These are phyloP conservation scores for Trypanosoma mega DNA, from an alignment of 208 protist species.

Conservation along the genomic window DNA sequence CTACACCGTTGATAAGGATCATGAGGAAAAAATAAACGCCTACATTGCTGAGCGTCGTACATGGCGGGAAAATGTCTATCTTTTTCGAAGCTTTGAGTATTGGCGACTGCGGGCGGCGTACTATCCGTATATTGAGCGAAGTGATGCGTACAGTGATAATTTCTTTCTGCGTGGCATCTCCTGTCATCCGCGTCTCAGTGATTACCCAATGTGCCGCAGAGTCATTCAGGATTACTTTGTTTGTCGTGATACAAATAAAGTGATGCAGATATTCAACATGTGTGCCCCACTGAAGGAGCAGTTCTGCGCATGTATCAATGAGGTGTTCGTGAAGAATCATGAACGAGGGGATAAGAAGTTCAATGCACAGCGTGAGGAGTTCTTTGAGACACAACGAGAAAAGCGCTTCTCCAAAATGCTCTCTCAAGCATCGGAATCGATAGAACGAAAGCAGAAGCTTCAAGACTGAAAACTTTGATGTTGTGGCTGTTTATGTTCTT, in stretches of 20 bases:
- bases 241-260: constrained; percentile 66
- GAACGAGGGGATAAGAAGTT: constrained; percentile 78
- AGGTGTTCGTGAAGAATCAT: constrained; percentile 82
- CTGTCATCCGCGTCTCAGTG: constrained; percentile 74
- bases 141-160: constrained; percentile 64
- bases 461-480: constrained; percentile 45
- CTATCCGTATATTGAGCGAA: constrained; percentile 72
- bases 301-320: constrained; percentile 86
- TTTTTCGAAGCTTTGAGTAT: constrained; percentile 73
- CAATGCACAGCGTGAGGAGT: constrained; percentile 58
- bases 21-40: constrained; percentile 59
- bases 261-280: constrained; percentile 74
- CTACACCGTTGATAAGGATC: constrained; percentile 50
- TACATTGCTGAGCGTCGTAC: constrained; percentile 62
- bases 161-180: constrained; percentile 82
- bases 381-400: constrained; percentile 58
- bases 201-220: constrained; percentile 80
- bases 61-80: constrained; percentile 56
- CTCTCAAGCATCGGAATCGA: constrained; percentile 53
- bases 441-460: constrained; percentile 60
- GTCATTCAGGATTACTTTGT: constrained; percentile 87
- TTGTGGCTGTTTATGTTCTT: constrained; percentile 16
- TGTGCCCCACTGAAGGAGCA: constrained; percentile 84
- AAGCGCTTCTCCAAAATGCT: constrained; percentile 66
- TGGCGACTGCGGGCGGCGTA: constrained; percentile 75